A percentile compares a stretch with the other conserved stretches of the same genome.
Evolutionary conservation across 768 basidiomycete species (phyloP).

Genomic region (Tricholoma flavovirens): DNA sequence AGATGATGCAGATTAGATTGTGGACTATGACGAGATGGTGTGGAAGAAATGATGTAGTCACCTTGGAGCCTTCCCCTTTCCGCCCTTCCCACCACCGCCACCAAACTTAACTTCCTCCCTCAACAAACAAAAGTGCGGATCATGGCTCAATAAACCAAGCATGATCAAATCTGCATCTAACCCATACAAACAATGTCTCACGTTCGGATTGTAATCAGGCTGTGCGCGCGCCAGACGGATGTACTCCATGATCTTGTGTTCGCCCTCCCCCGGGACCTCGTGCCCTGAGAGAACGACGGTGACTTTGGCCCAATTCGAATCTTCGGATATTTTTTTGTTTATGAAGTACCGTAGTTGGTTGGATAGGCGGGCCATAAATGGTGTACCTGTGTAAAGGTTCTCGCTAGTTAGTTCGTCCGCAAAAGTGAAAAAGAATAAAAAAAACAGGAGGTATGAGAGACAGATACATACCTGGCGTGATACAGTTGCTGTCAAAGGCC

Average conservation of each 20-base stretch:
- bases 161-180: slow-evolving; percentile 98
- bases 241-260: slow-evolving; percentile 99
- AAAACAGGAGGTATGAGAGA: neutral
- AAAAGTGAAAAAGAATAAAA: neutral
- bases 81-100: slow-evolving; percentile 52
- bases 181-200: slow-evolving; percentile 96
- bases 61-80: slow-evolving; percentile 54
- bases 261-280: slow-evolving; percentile 98
- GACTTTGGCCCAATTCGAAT: slow-evolving; percentile 90
- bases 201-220: slow-evolving; percentile 92
- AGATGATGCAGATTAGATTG: neutral
- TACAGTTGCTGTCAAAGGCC: slow-evolving; percentile 98
- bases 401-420: neutral
- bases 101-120: slow-evolving; percentile 99
- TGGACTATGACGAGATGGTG: slow-evolving; percentile 22
- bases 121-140: slow-evolving; percentile 96
- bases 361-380: slow-evolving; percentile 92
- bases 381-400: slow-evolving; percentile 57
- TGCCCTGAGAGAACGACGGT: slow-evolving; percentile 94
- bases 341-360: slow-evolving; percentile 92
- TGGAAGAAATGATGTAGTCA: slow-evolving; percentile 9
- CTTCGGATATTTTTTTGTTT: slow-evolving; percentile 97
- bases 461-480: slow-evolving; percentile 77
- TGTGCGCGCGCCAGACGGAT: slow-evolving; percentile 93
- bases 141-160: slow-evolving; percentile 94